A percentile compares a stretch with the other conserved stretches of the same genome.
These are phyloP conservation scores for Sclerospora graminicola DNA, from an alignment of 352 stramenopile genomes.

Conservation along the genomic window DNA sequence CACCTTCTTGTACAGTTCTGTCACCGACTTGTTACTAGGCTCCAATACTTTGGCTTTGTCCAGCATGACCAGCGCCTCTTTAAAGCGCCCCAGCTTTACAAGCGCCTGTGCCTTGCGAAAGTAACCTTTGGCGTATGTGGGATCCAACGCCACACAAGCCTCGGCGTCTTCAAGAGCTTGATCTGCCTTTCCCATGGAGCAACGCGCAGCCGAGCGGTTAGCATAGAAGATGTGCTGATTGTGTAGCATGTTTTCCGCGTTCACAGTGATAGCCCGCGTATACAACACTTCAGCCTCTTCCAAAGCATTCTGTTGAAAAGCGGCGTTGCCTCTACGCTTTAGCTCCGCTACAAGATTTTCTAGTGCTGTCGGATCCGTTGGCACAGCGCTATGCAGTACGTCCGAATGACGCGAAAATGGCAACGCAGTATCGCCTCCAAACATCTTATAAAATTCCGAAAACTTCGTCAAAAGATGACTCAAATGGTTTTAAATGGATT, in stretches of 20 bases:
- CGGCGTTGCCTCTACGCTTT: conserved; percentile 81
- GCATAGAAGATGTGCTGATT: conserved; percentile 82
- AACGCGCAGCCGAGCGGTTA: conserved; percentile 83
- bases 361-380: conserved; percentile 36
- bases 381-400: conserved; percentile 49
- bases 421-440: conserved; percentile 52
- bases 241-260: conserved; percentile 31
- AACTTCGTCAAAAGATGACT: too few species aligned
- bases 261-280: conserved; percentile 88
- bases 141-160: conserved; percentile 43
- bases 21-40: conserved; percentile 61
- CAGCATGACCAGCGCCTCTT: conserved; percentile 51
- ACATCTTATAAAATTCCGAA: conserved; percentile 34
- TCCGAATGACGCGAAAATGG: conserved; percentile 77
- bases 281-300: conserved; percentile 95
- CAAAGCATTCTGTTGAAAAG: conserved; percentile 73
- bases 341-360: conserved; percentile 74
- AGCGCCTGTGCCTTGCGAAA: conserved; percentile 80
- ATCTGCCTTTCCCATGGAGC: conserved; percentile 63
- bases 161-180: conserved; percentile 62
- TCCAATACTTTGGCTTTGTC: conserved; percentile 55
- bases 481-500: too few species aligned
- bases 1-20: conserved; percentile 49
- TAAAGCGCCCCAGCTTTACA: conserved; percentile 53
- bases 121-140: conserved; percentile 69